Percentiles rank a stretch among this genome's conserved stretches.
These are phyloP conservation scores for Pezicula radicicola DNA, from an alignment of 2,329 filamentous ascomycete genomes.

Conservation along the genomic window DNA sequence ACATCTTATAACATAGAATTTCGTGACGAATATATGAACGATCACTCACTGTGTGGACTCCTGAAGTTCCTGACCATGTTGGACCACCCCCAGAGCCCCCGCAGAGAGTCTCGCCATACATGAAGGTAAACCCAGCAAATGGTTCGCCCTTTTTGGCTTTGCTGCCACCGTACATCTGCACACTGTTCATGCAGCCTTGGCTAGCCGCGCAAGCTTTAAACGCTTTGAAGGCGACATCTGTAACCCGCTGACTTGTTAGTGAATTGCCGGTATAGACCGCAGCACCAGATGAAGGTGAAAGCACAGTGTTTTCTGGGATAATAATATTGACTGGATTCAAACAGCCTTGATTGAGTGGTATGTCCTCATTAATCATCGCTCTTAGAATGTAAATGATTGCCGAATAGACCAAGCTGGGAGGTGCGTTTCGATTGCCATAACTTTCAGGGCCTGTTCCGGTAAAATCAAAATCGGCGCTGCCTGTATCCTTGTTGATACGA, in stretches of 20 bases:
- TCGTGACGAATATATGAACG: no score
- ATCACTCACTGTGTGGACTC: constrained; percentile 56
- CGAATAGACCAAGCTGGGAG: constrained; percentile 73
- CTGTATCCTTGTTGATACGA: constrained; percentile 62
- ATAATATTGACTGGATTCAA: constrained; percentile 67
- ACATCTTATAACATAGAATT: no score
- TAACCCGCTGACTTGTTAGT: constrained; percentile 72
- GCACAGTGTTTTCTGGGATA: constrained; percentile 66
- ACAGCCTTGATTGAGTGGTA: constrained; percentile 81
- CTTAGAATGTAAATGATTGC: constrained; percentile 82
- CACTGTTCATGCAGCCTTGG: constrained; percentile 79
- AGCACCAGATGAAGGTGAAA: constrained; percentile 69
- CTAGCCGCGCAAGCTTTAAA: constrained; percentile 73
- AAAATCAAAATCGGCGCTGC: constrained; percentile 74
- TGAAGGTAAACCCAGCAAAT: no score
- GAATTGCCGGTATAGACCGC: constrained; percentile 80
- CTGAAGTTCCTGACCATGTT: constrained; percentile 67
- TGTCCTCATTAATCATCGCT: constrained; percentile 72
- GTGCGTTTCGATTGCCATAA: constrained; percentile 73
- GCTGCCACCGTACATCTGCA: constrained; percentile 69
- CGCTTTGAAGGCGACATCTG: constrained; percentile 74
- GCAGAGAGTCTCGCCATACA: constrained; percentile 78
- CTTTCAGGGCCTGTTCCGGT: constrained; percentile 72
- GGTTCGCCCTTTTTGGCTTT: no score
- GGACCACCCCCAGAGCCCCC: constrained; percentile 72